A percentile compares a stretch with the other conserved stretches of the same genome.
These are phyloP conservation scores for Lentinula detonsa DNA, from an alignment of 768 basidiomycete genomes.

Conservation along the genomic window DNA sequence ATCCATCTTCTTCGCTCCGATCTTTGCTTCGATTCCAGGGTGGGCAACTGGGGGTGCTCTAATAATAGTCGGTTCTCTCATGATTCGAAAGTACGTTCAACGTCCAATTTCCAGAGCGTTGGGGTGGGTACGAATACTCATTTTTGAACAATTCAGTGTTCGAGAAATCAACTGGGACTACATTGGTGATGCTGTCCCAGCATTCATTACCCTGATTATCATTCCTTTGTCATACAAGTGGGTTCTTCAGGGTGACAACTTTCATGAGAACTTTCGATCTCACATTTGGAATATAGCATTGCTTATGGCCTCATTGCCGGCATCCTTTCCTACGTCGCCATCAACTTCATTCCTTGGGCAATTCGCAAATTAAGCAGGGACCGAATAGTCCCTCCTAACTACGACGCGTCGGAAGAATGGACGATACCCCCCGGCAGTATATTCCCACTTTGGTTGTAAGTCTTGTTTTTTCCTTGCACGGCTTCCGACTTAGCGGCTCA, in stretches of 20 bases:
- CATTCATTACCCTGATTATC: conserved; percentile 75
- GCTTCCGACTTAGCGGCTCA: neutral
- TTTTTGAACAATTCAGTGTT: conserved; percentile 35
- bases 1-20: conserved; percentile 82
- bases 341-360: conserved; percentile 65
- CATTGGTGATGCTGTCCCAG: conserved; percentile 80
- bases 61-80: conserved; percentile 81
- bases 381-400: conserved; percentile 58
- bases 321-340: conserved; percentile 58
- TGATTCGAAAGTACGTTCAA: conserved; percentile 71
- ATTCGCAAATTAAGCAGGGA: conserved; percentile 51
- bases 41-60: conserved; percentile 89
- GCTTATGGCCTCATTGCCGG: conserved; percentile 88
- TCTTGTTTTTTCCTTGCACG: neutral
- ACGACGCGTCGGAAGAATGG: conserved; percentile 64
- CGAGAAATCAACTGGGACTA: conserved; percentile 89
- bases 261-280: neutral
- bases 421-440: conserved; percentile 66
- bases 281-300: conserved; percentile 41
- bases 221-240: conserved; percentile 79
- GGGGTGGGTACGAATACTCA: neutral
- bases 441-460: conserved; percentile 63
- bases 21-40: conserved; percentile 80
- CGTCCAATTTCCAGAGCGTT: neutral
- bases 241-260: conserved; percentile 13